Evolutionary conservation across 768 basidiomycete genomes (phyloP), one percentile per base, ranked within the genome.

Genomic region (Leccinum subtestaceum): DNA sequence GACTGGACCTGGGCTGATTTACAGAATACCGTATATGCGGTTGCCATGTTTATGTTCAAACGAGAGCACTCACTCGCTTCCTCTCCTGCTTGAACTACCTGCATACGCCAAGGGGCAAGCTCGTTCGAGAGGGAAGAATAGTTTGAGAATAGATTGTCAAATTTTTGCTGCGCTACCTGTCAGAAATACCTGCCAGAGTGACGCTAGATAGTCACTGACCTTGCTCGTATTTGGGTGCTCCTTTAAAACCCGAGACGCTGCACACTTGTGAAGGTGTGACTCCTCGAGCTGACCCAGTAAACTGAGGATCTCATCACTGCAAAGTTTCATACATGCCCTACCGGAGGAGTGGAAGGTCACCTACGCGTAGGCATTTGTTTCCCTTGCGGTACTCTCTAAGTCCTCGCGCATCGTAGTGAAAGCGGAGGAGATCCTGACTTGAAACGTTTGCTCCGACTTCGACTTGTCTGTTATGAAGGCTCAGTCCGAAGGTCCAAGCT

Each of bases 1-100:
- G 67, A 59, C 27, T 77, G 77, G 10, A 56, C 40, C 64, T 74
- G 69, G 23, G 70, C 78, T 79, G 32, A 56, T 60, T 6, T 4
- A 53, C 46, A n/a, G 19, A 15, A 21, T 4, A 27, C 12, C 46
- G 21, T 67, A 50, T 62, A 55, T 62, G 46, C 49, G 31, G 31
- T 21, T 17, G 23, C 23, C 45, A 43, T 54, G 23, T 13, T 43
- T 21, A n/a, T 51, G n/a, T 11, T 51, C n/a, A 3, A 13, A 38
- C 31, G 2, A 31, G 48, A 56, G 23, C 8, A 69, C 74, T 60
- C 57, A 79, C 78, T 60, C 59, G 67, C 69, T 50, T 69, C 65
- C 54, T 75, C 72, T 21, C 74, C 66, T 9, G 68, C 66, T 58
- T 72, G 71, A 45, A 72, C 68, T 40, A 65, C 67, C 27, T 67